Conservation (phyloP, 805 yeast species). For the Kuraishia borneana region DNA sequence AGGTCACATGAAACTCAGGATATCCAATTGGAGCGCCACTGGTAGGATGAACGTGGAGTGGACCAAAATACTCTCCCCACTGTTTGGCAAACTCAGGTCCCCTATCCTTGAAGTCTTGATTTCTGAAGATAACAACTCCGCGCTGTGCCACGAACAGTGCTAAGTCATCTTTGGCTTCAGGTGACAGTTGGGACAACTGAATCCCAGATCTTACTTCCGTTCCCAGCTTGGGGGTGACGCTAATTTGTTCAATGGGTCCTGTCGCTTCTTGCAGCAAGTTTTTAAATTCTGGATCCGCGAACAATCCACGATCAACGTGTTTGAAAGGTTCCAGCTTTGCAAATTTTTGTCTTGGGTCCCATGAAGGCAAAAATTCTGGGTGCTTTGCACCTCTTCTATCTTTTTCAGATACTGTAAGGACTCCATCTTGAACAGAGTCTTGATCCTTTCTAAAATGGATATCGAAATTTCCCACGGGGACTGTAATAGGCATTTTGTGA, state of each 20-base stretch:
- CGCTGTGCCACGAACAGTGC: constrained; percentile 35
- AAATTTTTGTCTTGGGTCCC: constrained; percentile 49
- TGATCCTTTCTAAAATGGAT: constrained; percentile 40
- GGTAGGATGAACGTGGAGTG: constrained; percentile 35
- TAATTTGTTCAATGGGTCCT: constrained; percentile 8
- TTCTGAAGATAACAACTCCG: constrained; percentile 34
- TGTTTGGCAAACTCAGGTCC: constrained; percentile 32
- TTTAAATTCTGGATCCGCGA: constrained; percentile 48
- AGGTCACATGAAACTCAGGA: constrained; percentile 30
- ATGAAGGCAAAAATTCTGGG: constrained; percentile 57
- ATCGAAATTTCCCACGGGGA: constrained; percentile 12
- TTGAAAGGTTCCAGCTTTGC: constrained; percentile 42
- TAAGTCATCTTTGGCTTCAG: constrained; percentile 33
- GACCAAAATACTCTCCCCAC: constrained; percentile 32
- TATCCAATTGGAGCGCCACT: constrained; percentile 34
- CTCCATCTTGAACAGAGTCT: constrained; percentile 38
- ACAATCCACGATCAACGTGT: constrained; percentile 50
- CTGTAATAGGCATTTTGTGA: constrained; percentile 2
- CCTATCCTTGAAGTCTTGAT: constrained; percentile 27
- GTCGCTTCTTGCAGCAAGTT: constrained; percentile 27
- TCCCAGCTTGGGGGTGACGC: constrained; percentile 33
- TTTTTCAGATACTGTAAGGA: constrained; percentile 30
- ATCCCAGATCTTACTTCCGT: constrained; percentile 24
- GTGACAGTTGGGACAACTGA: constrained; percentile 28
- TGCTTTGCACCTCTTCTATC: constrained; percentile 22